A percentile compares a stretch with the other conserved stretches of the same genome.
Conservation (phyloP, 495 filamentous ascomycete species). For the Tuber magnatum region DNA sequence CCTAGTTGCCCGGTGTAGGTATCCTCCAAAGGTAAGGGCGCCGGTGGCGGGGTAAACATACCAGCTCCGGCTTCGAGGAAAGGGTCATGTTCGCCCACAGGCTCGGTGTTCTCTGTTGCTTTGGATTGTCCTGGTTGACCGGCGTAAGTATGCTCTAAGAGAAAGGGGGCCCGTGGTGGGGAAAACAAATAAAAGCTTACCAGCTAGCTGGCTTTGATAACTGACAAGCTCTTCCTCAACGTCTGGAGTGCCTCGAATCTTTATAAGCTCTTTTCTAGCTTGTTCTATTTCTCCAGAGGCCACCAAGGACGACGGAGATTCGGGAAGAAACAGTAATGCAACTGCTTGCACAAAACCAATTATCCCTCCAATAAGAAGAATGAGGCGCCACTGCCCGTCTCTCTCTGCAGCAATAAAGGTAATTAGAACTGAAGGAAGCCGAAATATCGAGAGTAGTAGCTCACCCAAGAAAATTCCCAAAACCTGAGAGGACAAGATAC, state of each 20-base stretch:
- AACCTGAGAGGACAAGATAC: slow-evolving; percentile 74
- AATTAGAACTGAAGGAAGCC: background rate
- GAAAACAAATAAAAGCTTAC: background rate
- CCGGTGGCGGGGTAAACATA: no score
- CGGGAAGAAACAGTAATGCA: slow-evolving; percentile 63
- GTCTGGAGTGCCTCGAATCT: slow-evolving; percentile 64
- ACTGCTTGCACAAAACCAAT: slow-evolving; percentile 60
- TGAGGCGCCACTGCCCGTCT: slow-evolving; percentile 70
- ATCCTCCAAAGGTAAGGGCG: background rate
- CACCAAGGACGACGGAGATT: slow-evolving; percentile 81
- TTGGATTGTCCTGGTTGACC: background rate
- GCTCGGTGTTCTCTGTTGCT: background rate
- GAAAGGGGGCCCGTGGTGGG: background rate
- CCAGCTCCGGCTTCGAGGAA: slow-evolving; percentile 40
- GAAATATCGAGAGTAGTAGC: background rate
- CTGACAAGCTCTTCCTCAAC: slow-evolving; percentile 65
- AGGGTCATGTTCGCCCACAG: background rate
- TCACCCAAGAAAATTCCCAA: slow-evolving; percentile 80
- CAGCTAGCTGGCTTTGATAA: slow-evolving; percentile 42
- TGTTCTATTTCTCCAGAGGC: slow-evolving; percentile 54
- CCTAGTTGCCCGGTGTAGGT: background rate
- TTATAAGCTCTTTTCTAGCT: slow-evolving; percentile 62
- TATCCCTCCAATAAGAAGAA: slow-evolving; percentile 64
- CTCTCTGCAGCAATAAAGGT: slow-evolving; percentile 15
- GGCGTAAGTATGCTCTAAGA: slow-evolving; percentile 8